Base-by-base conservation (phyloP, 805 yeast genomes). In the Candida orba region DNA sequence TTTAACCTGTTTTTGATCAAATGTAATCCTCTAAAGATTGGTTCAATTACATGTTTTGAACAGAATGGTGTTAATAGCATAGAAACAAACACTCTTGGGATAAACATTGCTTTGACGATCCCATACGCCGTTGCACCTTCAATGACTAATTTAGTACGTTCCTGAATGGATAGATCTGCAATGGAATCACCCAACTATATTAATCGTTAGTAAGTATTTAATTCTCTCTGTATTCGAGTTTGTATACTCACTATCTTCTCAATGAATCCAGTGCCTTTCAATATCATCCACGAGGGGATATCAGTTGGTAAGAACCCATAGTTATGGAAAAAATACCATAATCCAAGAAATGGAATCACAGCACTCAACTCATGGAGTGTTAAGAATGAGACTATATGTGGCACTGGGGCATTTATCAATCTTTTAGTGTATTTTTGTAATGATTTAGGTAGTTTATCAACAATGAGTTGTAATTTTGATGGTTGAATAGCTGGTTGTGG, bases 51-150 rank as follows among this genome's bases (percentile, higher is more conserved):
- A 51, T 69, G 68, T 40, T 67, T 60, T 5, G 86, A 79, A 50
- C 78, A 75, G 66, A 71, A 66, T 3, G 86, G 86, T 62, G 79
- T 79, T 30, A 72, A 60, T 38, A 70, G 54, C 40, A 81, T 52
- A 34, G 81, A 75, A 18, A 75, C 45, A 9, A 71, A 58, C 2
- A 79, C 63, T 43, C 88, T 64, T 3, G 78, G 40, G 0, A 87
- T 86, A 47, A 79, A 60, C 20, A 74, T 54, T 9, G 72, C 66
- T 55, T 85, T 85, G 12, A 84, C 87, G 4, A 81, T 63, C 5
- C 81, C 82, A 53, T 79, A 86, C 0, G 95, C 79, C 23, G 83
- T 71, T 0, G 90, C 89, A 9, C 95, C 95, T 50, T 84, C 85
- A 51, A 79, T 58, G 6, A 85, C 64, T 24, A 81, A 57, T 40